Base-by-base conservation (phyloP, 805 yeast genomes). In the Hanseniaspora lindneri region DNA sequence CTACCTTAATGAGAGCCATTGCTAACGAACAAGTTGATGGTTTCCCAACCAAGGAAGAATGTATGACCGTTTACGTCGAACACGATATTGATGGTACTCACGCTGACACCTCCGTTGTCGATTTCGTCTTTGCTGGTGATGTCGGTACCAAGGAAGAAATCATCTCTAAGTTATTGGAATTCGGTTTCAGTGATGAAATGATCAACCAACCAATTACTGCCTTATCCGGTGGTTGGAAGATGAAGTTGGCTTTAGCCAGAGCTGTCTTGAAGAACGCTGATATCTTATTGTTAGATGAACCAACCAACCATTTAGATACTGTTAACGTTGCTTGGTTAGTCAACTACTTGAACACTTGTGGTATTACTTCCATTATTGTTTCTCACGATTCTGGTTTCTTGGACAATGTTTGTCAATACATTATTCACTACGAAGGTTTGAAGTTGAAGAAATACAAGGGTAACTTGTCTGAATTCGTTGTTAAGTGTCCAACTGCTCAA, bases 201-300 rank as follows among this genome's bases (percentile, higher is more conserved):
- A 79, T 83, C 65, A 67, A 65, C 56, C 84, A 83, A 94, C 94
- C 96, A 66, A 89, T 89, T 70, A 79, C 86, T 66, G 84, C 96
- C 57, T 79, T 92, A 62, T 92, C 98, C 66, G 98, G 98, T 82
- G 98, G 98, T 80, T 89, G 98, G 98, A 92, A 92, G 82, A 89
- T 89, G 98, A 92, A 92, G 76, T 80, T 89, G 71, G 97, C 97
- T 68, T 79, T 89, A 66, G 97, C 98, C 63, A 86, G 96, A 76
- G 98, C 98, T 67, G 96, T 89, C 66, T 80, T 89, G 74, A 85
- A 84, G 79, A 88, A 88, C 74, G 97, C 98, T 66, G 95, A 85
- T 73, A 92, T 89, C 68, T 77, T 89, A 72, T 77, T 89, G 73
- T 82, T 89, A 71, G 98, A 89, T 78, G 98, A 89, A 80, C 98